Conservation (phyloP, 2,329 filamentous ascomycete species). For the Hirsutella thompsonii region DNA sequence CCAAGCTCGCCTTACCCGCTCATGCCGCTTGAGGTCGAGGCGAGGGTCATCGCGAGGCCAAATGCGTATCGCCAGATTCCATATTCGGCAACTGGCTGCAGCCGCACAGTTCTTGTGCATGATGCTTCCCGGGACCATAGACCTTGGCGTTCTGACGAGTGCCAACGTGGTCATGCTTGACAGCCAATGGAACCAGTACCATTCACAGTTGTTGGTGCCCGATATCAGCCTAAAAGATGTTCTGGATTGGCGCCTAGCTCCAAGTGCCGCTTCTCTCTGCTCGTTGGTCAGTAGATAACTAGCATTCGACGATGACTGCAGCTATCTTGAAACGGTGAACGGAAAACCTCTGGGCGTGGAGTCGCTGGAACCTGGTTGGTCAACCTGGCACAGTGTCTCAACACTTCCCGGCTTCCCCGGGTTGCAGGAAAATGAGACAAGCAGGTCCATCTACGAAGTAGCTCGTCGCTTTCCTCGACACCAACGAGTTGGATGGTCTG, state of each 20-base stretch:
- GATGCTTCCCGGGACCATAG: not conserved
- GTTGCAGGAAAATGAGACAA: not conserved
- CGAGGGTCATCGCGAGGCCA: not conserved
- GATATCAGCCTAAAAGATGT: conserved; percentile 1
- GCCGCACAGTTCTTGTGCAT: not conserved
- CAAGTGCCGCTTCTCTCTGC: not conserved
- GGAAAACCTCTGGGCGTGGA: not conserved
- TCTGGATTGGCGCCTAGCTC: not conserved
- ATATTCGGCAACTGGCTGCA: not conserved
- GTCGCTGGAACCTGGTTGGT: not conserved
- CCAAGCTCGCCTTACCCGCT: not conserved
- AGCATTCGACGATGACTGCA: not conserved
- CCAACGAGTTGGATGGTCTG: no score
- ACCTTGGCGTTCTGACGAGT: not conserved
- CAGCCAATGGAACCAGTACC: not conserved
- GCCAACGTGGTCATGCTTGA: not conserved
- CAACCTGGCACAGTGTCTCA: not conserved
- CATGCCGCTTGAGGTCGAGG: not conserved
- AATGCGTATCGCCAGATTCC: not conserved
- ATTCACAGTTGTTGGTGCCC: conserved; percentile 1
- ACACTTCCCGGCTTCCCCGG: not conserved
- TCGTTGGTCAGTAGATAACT: not conserved
- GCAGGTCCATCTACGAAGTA: not conserved
- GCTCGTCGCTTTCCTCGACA: not conserved
- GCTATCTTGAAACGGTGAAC: not conserved